Evolutionary conservation across 257 asterid genomes (phyloP).

Genomic region (Nicotiana obtusifolia): DNA sequence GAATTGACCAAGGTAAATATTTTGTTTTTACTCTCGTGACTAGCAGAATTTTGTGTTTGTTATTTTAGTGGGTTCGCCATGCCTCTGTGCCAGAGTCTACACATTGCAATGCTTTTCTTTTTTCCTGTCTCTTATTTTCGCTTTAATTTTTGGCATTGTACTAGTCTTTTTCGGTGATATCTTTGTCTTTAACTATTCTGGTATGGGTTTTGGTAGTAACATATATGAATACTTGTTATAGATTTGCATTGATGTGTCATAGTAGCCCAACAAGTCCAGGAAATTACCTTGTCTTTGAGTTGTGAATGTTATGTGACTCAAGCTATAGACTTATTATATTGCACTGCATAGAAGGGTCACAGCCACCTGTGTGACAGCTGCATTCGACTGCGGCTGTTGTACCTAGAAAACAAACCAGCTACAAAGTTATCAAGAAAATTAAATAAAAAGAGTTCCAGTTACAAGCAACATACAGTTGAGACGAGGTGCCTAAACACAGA

Average conservation of each 20-base stretch:
- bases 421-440: neutral
- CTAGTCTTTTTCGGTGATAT: neutral
- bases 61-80: neutral
- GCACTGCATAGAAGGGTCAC: neutral
- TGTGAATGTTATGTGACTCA: neutral
- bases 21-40: neutral
- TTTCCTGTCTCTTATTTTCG: neutral
- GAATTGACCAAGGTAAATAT: constrained; percentile 62
- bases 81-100: neutral
- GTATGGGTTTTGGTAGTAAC: neutral
- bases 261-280: neutral
- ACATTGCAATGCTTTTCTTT: neutral
- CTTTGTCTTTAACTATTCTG: neutral
- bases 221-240: neutral
- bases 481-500: neutral
- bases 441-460: neutral
- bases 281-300: neutral
- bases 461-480: neutral
- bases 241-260: neutral
- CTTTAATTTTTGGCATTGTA: neutral
- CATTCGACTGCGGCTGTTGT: neutral
- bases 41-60: neutral
- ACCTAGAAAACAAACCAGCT: neutral
- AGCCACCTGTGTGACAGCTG: neutral
- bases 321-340: neutral